phyloP scores from a whole-genome alignment of 2,329 filamentous ascomycete genomes.

The Diaporthe sp. region DNA sequence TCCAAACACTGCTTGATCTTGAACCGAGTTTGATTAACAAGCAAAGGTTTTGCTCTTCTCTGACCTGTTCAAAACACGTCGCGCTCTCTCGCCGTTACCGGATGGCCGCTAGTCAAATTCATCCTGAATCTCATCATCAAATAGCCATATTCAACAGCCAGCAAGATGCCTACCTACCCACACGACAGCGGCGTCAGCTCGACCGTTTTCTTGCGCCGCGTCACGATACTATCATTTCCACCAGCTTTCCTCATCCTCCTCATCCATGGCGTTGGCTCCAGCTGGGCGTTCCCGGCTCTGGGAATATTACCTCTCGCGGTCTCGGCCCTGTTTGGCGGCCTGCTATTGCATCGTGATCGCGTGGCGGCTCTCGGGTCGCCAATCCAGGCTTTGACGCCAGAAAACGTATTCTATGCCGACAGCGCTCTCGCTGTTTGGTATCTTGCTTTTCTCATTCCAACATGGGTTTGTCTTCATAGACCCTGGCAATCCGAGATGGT shows the following conservation, averaged over 20 bases:
- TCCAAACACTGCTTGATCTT: background rate
- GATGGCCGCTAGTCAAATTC: background rate
- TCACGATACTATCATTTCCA: slow-evolving; percentile 41
- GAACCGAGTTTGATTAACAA: background rate
- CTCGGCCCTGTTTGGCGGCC: slow-evolving; percentile 32
- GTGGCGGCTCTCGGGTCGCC: slow-evolving; percentile 37
- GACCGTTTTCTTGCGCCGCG: slow-evolving; percentile 27
- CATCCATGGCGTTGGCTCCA: slow-evolving; percentile 28
- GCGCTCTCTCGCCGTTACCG: background rate
- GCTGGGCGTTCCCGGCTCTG: slow-evolving; percentile 35
- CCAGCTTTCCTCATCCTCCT: slow-evolving; percentile 24
- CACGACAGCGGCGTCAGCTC: background rate
- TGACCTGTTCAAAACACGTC: background rate
- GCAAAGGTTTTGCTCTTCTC: background rate
- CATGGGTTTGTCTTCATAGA: slow-evolving; percentile 30
- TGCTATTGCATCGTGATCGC: slow-evolving; percentile 36
- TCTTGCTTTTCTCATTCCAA: slow-evolving; percentile 35
- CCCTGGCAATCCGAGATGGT: slow-evolving; percentile 14
- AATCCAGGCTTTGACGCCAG: slow-evolving; percentile 33
- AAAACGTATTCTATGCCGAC: slow-evolving; percentile 37
- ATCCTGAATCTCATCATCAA: background rate
- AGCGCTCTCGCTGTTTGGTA: slow-evolving; percentile 29
- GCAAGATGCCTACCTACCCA: background rate
- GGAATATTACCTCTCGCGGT: slow-evolving; percentile 36
- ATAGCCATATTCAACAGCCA: background rate